These are phyloP conservation scores for Neurospora tetraspora DNA, from an alignment of 495 filamentous ascomycete genomes.

Conservation along the genomic window DNA sequence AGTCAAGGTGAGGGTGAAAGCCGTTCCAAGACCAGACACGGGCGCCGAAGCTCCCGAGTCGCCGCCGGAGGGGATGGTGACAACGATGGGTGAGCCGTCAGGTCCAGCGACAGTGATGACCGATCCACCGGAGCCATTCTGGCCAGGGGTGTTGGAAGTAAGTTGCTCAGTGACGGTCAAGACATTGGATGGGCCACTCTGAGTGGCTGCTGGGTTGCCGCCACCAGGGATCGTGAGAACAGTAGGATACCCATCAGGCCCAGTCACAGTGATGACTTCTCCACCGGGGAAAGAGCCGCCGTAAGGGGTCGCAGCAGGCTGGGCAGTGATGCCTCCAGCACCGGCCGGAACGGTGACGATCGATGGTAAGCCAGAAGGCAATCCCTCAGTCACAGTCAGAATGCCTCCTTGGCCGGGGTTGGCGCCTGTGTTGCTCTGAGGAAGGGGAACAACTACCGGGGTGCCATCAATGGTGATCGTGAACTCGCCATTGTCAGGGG, in stretches of 20 bases:
- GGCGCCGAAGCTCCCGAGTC: not conserved
- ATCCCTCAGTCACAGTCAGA: not conserved
- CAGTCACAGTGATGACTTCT: slow-evolving; percentile 1
- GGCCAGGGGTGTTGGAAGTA: not conserved
- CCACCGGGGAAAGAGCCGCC: not conserved
- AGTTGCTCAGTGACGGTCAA: slow-evolving; percentile 1
- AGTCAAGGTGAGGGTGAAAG: not conserved
- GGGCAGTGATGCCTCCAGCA: not conserved
- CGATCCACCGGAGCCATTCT: not conserved
- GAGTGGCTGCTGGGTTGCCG: not conserved
- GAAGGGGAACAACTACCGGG: not conserved
- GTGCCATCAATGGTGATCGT: not conserved
- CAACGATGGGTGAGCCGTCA: slow-evolving; percentile 2
- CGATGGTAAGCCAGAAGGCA: not conserved
- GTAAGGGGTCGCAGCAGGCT: not conserved
- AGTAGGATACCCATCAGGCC: slow-evolving; percentile 2
- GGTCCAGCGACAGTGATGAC: not conserved
- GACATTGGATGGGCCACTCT: not conserved
- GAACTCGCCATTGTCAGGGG: not conserved
- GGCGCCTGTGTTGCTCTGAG: not conserved
- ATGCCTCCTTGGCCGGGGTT: not conserved
- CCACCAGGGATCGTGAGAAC: slow-evolving; percentile 1
- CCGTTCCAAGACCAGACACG: not conserved
- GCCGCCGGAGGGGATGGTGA: not conserved
- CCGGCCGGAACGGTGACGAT: not conserved